Conservation (phyloP, 371 early-diverging fungal species). For the Apophysomyces trapeziformis region DNA sequence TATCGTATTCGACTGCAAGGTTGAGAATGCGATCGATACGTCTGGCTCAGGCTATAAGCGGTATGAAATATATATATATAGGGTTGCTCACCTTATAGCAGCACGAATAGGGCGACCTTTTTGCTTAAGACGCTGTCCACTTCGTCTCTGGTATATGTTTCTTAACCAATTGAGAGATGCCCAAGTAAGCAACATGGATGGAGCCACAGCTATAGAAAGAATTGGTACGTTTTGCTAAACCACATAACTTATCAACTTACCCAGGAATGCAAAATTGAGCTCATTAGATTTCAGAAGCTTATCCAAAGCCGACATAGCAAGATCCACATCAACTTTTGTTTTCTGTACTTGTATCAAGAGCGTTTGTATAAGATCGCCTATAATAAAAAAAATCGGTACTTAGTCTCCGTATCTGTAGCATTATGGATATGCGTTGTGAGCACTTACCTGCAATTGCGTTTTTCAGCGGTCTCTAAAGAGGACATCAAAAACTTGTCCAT, state of each 20-base stretch:
- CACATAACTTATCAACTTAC: conserved; percentile 20
- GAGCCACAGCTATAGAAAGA: conserved; percentile 56
- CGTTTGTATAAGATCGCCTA: conserved; percentile 81
- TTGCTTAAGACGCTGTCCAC: conserved; percentile 33
- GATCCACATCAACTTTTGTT: conserved; percentile 89
- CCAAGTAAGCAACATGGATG: conserved; percentile 65
- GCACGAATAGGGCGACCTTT: conserved; percentile 43
- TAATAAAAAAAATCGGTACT: not conserved
- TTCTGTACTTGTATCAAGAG: conserved; percentile 92
- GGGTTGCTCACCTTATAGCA: conserved; percentile 36
- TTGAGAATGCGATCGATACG: conserved; percentile 54
- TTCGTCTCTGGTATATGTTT: conserved; percentile 36
- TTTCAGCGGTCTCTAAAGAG: conserved; percentile 57
- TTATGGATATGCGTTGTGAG: conserved; percentile 31
- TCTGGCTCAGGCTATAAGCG: conserved; percentile 23
- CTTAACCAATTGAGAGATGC: conserved; percentile 56
- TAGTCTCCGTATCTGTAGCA: too few relatives aligned
- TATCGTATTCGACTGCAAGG: conserved; percentile 22
- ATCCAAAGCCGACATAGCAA: conserved; percentile 93
- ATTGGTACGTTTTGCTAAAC: not conserved
- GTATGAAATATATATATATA: not conserved
- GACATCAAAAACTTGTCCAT: not conserved
- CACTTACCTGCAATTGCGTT: conserved; percentile 52
- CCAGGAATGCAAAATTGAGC: conserved; percentile 92
- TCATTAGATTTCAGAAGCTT: conserved; percentile 94